Conservation (phyloP, 2,329 filamentous ascomycete genomes). For the Grosmannia serpens region DNA sequence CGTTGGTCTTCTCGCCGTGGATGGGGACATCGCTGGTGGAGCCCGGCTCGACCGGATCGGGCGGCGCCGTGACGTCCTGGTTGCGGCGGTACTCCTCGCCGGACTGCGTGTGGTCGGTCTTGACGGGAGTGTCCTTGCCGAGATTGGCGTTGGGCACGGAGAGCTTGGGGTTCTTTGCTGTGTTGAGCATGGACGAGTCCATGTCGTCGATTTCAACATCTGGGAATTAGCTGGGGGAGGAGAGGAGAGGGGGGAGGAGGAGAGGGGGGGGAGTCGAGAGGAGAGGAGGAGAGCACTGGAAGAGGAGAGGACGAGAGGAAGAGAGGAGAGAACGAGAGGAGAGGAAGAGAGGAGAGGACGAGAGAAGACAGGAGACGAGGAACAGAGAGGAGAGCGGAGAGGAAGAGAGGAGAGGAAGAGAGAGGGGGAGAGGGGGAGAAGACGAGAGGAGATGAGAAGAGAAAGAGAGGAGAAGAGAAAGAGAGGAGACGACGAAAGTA, state of each 20-base stretch:
- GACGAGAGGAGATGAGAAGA: too few species aligned
- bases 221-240: neutral
- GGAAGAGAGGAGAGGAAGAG: too few species aligned
- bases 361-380: neutral
- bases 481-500: neutral
- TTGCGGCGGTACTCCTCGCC: slow-evolving; percentile 70
- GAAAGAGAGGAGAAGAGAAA: too few species aligned
- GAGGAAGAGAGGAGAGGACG: neutral
- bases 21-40: slow-evolving; percentile 91
- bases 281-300: too few species aligned
- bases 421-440: too few species aligned
- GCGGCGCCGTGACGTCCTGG: slow-evolving; percentile 84
- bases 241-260: too few species aligned
- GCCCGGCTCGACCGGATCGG: slow-evolving; percentile 70
- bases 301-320: too few species aligned
- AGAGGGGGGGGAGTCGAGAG: too few species aligned
- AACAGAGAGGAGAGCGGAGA: too few species aligned
- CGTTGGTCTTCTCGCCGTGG: slow-evolving; percentile 90
- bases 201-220: slow-evolving; percentile 76
- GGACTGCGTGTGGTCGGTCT: slow-evolving; percentile 59
- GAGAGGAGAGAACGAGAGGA: too few species aligned
- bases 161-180: slow-evolving; percentile 62
- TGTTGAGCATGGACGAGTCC: slow-evolving; percentile 47
- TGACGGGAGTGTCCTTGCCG: slow-evolving; percentile 58
- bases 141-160: slow-evolving; percentile 87